phyloP scores from a whole-genome alignment of 2,329 filamentous ascomycete genomes.

The Cladophialophora exuberans region DNA sequence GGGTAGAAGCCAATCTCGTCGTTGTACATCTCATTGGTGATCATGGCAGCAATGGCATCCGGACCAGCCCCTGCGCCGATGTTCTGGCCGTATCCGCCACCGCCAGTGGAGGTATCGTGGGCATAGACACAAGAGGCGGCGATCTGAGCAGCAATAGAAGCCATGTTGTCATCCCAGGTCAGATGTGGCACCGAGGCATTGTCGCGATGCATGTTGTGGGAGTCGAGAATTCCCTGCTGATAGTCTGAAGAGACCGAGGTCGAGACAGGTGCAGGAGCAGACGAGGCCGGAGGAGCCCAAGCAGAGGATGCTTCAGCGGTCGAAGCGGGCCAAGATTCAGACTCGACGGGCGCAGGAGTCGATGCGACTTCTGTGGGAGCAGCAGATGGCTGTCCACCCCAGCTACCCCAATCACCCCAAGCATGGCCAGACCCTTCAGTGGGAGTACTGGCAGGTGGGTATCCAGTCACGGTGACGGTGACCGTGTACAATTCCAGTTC shows the following conservation, averaged over 20 bases:
- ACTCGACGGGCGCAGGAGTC: slow-evolving; percentile 8
- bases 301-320: slow-evolving; percentile 13
- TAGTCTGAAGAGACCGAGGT: slow-evolving; percentile 38
- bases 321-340: slow-evolving; percentile 2
- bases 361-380: slow-evolving; percentile 13
- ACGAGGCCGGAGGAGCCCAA: slow-evolving; percentile 2
- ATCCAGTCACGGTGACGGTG: slow-evolving; percentile 41
- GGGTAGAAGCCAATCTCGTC: slow-evolving; percentile 67
- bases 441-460: slow-evolving; percentile 14
- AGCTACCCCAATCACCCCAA: slow-evolving; percentile 13
- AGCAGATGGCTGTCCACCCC: slow-evolving; percentile 8
- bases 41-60: slow-evolving; percentile 66
- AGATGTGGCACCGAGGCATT: slow-evolving; percentile 75
- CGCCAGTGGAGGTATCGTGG: slow-evolving; percentile 75
- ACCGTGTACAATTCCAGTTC: slow-evolving; percentile 37
- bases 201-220: slow-evolving; percentile 84
- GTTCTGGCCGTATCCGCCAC: slow-evolving; percentile 84
- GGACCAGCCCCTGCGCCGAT: slow-evolving; percentile 69
- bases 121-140: slow-evolving; percentile 71
- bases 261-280: slow-evolving; percentile 14
- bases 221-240: slow-evolving; percentile 53
- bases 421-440: slow-evolving; percentile 6
- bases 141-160: slow-evolving; percentile 63
- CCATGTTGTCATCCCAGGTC: slow-evolving; percentile 67
- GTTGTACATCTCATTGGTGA: slow-evolving; percentile 89